Percentiles rank a stretch among this genome's conserved stretches.
Conservation (phyloP, 2,329 filamentous ascomycete species). For the Epichloe festucae region DNA sequence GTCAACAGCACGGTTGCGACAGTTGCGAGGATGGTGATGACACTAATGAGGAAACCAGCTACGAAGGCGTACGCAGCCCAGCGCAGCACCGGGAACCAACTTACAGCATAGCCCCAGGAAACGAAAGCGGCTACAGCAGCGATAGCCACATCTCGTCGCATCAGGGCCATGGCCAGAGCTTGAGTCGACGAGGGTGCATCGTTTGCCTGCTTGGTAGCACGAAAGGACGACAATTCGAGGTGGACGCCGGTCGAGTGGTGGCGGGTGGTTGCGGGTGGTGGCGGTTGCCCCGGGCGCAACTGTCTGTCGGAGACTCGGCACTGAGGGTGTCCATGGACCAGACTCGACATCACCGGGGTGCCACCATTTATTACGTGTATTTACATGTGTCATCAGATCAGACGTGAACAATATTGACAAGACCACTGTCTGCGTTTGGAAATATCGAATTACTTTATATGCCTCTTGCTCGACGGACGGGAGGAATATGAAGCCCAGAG, state of each 20-base stretch:
- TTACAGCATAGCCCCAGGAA: constrained; percentile 75
- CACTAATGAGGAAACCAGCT: constrained; percentile 47
- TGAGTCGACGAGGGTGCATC: constrained; percentile 19
- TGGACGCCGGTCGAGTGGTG: neutral
- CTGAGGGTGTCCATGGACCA: too few species aligned
- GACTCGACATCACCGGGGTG: neutral
- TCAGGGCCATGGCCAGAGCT: constrained; percentile 49
- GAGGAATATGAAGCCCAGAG: too few species aligned
- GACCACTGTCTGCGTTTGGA: neutral
- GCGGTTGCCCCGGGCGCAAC: neutral
- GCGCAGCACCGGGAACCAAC: constrained; percentile 71
- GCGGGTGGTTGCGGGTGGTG: neutral
- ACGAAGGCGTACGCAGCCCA: constrained; percentile 78
- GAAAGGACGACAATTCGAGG: neutral
- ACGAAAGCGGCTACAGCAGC: constrained; percentile 60
- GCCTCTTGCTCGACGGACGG: neutral
- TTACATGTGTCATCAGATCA: neutral
- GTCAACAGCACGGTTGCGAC: constrained; percentile 41
- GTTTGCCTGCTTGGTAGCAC: constrained; percentile 8
- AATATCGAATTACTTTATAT: neutral
- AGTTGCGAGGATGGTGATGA: constrained; percentile 39
- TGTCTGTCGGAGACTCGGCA: too few species aligned
- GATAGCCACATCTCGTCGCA: constrained; percentile 58
- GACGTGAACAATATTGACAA: neutral
- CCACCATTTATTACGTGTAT: too few species aligned